These are phyloP conservation scores for Stygiomarasmius scandens DNA, from an alignment of 1,284 basidiomycete species.

Conservation along the genomic window DNA sequence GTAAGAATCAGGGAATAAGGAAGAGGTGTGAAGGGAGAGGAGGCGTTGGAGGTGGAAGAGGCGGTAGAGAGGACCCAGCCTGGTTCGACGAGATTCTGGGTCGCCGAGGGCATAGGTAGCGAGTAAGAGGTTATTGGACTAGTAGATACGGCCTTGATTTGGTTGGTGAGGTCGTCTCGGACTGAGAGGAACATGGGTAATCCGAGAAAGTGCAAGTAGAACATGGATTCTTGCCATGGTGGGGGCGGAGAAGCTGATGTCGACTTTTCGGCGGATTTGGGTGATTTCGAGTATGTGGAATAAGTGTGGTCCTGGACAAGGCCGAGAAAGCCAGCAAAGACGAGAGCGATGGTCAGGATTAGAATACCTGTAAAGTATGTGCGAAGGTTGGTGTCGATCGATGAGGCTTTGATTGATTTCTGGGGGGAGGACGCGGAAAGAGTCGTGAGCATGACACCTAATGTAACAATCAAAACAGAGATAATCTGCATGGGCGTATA, in stretches of 20 bases:
- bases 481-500: conserved; percentile 71
- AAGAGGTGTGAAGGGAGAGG: conserved; percentile 15
- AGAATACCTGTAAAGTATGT: conserved; percentile 74
- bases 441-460: conserved; percentile 84
- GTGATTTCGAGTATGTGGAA: background rate
- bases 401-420: conserved; percentile 16
- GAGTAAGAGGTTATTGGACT: conserved; percentile 39
- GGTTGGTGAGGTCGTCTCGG: conserved; percentile 51
- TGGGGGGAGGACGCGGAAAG: conserved; percentile 61
- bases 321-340: conserved; percentile 84
- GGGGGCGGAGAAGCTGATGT: conserved; percentile 23
- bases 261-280: conserved; percentile 17
- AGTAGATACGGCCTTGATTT: conserved; percentile 47
- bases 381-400: conserved; percentile 24
- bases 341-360: conserved; percentile 75
- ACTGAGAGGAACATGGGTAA: conserved; percentile 74
- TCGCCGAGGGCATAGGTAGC: conserved; percentile 25
- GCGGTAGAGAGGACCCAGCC: conserved; percentile 40
- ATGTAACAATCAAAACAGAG: conserved; percentile 80
- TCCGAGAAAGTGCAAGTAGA: conserved; percentile 81
- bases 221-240: conserved; percentile 89
- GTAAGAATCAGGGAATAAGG: conserved; percentile 16
- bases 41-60: conserved; percentile 19
- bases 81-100: conserved; percentile 27
- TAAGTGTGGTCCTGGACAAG: conserved; percentile 87